Percentiles rank a stretch among this genome's conserved stretches.
Conservation (phyloP, 2,329 filamentous ascomycete species). For the Endoconidiophora polonica region DNA sequence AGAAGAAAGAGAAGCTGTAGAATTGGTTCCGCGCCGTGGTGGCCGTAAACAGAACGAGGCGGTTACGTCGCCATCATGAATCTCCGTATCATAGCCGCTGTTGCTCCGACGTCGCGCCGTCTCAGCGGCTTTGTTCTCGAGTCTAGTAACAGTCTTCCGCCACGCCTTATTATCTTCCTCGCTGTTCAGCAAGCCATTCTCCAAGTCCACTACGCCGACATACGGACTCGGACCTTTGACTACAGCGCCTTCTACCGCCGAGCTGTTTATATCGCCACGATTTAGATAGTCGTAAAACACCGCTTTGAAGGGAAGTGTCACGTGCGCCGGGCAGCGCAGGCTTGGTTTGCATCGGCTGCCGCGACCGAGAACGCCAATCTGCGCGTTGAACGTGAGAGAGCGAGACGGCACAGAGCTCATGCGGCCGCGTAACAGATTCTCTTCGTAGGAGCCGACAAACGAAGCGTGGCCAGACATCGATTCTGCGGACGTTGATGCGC, state of each 20-base stretch:
- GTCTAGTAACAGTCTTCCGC: constrained; percentile 22
- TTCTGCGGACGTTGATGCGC: constrained; percentile 35
- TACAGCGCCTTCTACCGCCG: not conserved
- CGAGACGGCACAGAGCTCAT: constrained; percentile 96
- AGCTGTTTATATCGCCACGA: constrained; percentile 23
- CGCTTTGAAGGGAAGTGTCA: constrained; percentile 78
- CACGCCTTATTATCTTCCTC: constrained; percentile 31
- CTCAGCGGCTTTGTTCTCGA: no score
- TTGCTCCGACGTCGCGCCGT: no score
- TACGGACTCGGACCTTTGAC: constrained; percentile 91
- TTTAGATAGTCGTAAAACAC: constrained; percentile 77
- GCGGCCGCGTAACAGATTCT: constrained; percentile 81
- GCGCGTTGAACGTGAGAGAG: constrained; percentile 80
- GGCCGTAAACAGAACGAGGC: no score
- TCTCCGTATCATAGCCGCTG: no score
- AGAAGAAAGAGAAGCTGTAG: not conserved
- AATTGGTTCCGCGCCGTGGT: not conserved
- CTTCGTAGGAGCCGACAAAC: constrained; percentile 96
- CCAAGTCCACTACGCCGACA: constrained; percentile 80
- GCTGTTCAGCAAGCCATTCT: constrained; percentile 51
- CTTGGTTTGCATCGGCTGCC: constrained; percentile 68
- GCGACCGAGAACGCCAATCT: constrained; percentile 82
- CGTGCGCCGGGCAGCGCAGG: constrained; percentile 73
- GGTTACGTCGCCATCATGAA: no score
- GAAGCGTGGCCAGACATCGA: constrained; percentile 58